Evolutionary conservation across 305 asterid species (phyloP), one percentile per base, ranked within the genome.

Genomic region (Solanum hybrid): DNA sequence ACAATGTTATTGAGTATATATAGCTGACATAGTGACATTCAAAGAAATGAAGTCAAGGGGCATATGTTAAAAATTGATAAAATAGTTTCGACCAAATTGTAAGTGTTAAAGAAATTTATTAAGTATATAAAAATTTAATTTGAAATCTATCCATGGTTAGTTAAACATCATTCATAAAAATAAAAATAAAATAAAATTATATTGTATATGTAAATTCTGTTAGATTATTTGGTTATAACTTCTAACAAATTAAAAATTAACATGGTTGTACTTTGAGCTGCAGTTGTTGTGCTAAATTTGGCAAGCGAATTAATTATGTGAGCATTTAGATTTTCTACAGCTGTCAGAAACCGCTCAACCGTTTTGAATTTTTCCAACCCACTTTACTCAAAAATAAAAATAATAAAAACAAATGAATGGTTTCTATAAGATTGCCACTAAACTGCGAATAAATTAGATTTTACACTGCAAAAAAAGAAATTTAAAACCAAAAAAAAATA

Each of bases 281-380:
- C 86, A 80, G 33, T 37, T 5, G 20, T 24, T 80, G 61, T 80
- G 12, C 86, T 39, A 5, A 81, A 26, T 81, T 81, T 84, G 8
- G 40, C 42, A 11, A 51, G 10, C 6, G 74, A 22, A 46, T 6
- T 74, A 26, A 18, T 8, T 18, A 46, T 28, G n/a, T 40, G 20
- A 46, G 73, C 74, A 46, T 69, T 36, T 87, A 3, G 40, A 87
- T 35, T 87, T 92, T 91, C 91, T 88, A 92, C 89, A 33, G 39
- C 75, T 61, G 80, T 89, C 95, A 42, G 86, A 90, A 92, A 89
- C 94, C 94, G 96, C 91, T 93, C 94, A 91, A 91, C 95, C 78
- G 89, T 93, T 93, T 94, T 89, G 93, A 94, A 93, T 89, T 92
- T 84, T 93, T 94, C 93, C 37, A 91, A 35, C 42, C 76, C 61